Conservation (phyloP, 2,329 filamentous ascomycete species). For the Monosporascus sp. region DNA sequence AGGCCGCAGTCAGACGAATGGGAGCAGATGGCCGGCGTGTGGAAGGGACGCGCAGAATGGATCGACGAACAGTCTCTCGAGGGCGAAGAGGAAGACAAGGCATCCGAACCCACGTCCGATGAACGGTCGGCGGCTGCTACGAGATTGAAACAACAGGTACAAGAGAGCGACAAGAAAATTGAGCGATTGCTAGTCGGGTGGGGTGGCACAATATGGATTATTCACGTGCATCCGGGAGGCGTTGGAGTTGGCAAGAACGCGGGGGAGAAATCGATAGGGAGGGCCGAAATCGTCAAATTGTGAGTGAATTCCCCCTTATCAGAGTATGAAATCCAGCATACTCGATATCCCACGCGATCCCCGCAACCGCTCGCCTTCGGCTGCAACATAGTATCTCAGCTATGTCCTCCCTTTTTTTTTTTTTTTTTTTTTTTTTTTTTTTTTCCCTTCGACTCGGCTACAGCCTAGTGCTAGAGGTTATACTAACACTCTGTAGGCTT, state of each 20-base stretch:
- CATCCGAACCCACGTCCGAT: slow-evolving; percentile 24
- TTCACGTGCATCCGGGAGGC: slow-evolving; percentile 80
- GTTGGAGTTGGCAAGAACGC: slow-evolving; percentile 59
- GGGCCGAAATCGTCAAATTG: slow-evolving; percentile 89
- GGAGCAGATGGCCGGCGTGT: slow-evolving; percentile 95
- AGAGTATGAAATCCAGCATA: neutral
- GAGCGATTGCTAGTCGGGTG: slow-evolving; percentile 90
- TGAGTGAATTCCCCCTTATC: slow-evolving; percentile 42
- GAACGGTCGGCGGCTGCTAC: slow-evolving; percentile 39
- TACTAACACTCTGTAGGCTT: slow-evolving; percentile 51
- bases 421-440: no score
- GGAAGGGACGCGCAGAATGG: slow-evolving; percentile 92
- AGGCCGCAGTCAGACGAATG: slow-evolving; percentile 80
- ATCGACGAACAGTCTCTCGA: slow-evolving; percentile 81
- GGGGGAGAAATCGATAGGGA: slow-evolving; percentile 67
- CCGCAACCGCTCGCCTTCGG: no score
- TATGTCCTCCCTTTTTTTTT: no score
- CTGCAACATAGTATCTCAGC: no score
- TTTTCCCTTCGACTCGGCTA: no score
- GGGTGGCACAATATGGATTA: slow-evolving; percentile 94
- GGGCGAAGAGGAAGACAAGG: slow-evolving; percentile 54
- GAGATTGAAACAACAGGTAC: slow-evolving; percentile 44
- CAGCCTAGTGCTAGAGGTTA: no score
- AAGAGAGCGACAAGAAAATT: slow-evolving; percentile 42
- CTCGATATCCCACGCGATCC: neutral